phyloP scores from a whole-genome alignment of 2,329 filamentous ascomycete species.

The Cordyceps fumosorosea region DNA sequence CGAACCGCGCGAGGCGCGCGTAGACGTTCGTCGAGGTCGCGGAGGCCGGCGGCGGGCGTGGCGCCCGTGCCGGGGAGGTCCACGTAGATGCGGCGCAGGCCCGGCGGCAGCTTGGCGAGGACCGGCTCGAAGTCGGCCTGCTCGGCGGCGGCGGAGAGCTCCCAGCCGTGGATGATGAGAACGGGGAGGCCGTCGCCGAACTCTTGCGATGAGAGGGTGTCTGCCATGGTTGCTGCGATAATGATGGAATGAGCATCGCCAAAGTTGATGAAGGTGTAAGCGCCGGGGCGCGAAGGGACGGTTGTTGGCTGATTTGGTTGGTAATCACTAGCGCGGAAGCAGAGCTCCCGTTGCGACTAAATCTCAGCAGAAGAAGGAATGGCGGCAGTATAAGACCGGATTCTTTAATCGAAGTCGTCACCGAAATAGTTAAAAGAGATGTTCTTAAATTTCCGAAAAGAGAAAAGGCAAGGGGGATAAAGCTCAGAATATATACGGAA shows the following conservation, averaged over 20 bases:
- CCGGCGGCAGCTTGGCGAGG: conserved; percentile 11
- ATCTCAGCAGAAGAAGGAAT: too few relatives aligned
- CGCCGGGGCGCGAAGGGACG: too few relatives aligned
- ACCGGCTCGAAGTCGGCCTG: conserved; percentile 15
- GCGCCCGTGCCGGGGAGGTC: conserved; percentile 14
- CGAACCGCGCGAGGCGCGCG: conserved; percentile 5
- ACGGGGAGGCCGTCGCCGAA: conserved; percentile 13
- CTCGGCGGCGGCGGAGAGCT: conserved; percentile 7
- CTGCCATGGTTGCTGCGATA: neutral
- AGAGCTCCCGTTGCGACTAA: too few relatives aligned
- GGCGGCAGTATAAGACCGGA: too few relatives aligned
- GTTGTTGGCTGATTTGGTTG: neutral
- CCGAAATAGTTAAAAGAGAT: too few relatives aligned
- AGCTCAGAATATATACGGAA: too few relatives aligned
- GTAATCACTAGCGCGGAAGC: too few relatives aligned
- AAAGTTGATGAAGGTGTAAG: too few relatives aligned
- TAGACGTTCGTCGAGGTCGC: conserved; percentile 12
- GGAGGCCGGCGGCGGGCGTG: conserved; percentile 8
- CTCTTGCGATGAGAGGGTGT: conserved; percentile 8
- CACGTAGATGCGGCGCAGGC: conserved; percentile 13
- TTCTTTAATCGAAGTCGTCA: too few relatives aligned
- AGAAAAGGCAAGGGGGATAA: too few relatives aligned
- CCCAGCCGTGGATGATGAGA: conserved; percentile 15
- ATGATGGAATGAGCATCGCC: neutral
- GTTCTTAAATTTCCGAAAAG: too few relatives aligned